phyloP scores from a whole-genome alignment of 2,329 filamentous ascomycete genomes.

The Alternaria triticina region DNA sequence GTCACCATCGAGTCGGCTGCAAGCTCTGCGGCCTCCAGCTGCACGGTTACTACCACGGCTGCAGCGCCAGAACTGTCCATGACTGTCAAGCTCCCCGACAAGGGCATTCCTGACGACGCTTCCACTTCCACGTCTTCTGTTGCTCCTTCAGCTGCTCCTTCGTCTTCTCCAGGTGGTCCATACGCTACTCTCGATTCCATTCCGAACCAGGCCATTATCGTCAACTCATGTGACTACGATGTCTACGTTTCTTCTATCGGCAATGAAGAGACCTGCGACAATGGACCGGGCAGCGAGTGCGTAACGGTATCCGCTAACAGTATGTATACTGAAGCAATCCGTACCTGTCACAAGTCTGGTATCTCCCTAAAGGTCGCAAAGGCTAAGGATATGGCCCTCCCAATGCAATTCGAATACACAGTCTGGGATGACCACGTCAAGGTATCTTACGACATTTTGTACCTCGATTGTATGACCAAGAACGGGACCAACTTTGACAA shows the following conservation, averaged over 20 bases:
- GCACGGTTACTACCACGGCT: not conserved
- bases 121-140: not conserved
- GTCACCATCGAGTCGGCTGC: not conserved
- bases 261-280: constrained; percentile 1
- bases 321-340: constrained; percentile 12
- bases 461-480: constrained; percentile 21
- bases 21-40: not conserved
- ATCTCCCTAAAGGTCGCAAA: constrained; percentile 20
- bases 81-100: not conserved
- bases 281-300: not conserved
- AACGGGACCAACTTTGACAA: constrained; percentile 9
- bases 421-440: constrained; percentile 10
- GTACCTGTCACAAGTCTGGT: constrained; percentile 6
- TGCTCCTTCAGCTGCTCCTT: not conserved
- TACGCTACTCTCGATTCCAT: constrained; percentile 10
- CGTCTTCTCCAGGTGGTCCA: not conserved
- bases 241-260: constrained; percentile 25
- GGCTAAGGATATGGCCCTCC: too few species aligned
- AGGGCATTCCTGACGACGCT: not conserved
- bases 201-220: constrained; percentile 14
- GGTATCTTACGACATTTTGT: constrained; percentile 22
- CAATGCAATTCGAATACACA: constrained; percentile 25
- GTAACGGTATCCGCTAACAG: constrained; percentile 6
- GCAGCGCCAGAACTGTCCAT: not conserved
- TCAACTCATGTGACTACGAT: constrained; percentile 25